Conservation (phyloP, 208 protist genomes). For the Leishmania guyanensis region DNA sequence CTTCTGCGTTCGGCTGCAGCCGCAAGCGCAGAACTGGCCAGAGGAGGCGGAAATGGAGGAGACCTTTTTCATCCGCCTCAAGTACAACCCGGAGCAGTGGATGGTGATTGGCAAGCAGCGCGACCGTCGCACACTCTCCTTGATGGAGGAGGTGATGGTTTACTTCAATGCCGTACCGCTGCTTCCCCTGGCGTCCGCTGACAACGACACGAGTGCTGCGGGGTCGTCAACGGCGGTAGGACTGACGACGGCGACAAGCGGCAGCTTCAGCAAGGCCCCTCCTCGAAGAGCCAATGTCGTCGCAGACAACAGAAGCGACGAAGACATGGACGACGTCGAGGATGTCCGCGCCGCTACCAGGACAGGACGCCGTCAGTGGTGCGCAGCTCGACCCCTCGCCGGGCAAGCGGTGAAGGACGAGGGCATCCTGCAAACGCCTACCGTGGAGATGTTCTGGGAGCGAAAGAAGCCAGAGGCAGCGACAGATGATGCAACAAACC, state of each 20-base stretch:
- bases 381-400: slow-evolving; percentile 16
- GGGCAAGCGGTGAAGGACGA: slow-evolving; percentile 41
- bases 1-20: slow-evolving; percentile 71
- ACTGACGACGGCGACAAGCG: not conserved
- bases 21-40: slow-evolving; percentile 82
- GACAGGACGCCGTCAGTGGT: not conserved
- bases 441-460: slow-evolving; percentile 65
- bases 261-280: not conserved
- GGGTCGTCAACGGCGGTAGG: not conserved
- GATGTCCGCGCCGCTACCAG: not conserved
- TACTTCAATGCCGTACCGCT: slow-evolving; percentile 80
- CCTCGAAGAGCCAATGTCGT: not conserved
- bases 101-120: slow-evolving; percentile 82
- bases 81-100: slow-evolving; percentile 70
- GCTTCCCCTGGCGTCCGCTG: slow-evolving; percentile 23
- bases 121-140: slow-evolving; percentile 60
- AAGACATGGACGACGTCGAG: not conserved
- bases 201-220: not conserved
- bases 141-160: slow-evolving; percentile 67
- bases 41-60: slow-evolving; percentile 63
- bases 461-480: slow-evolving; percentile 9
- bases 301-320: not conserved
- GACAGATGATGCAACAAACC: not conserved
- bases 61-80: slow-evolving; percentile 78
- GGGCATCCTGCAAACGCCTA: slow-evolving; percentile 55